These are phyloP conservation scores for Candida koratica DNA, from an alignment of 805 yeast genomes.

Conservation along the genomic window DNA sequence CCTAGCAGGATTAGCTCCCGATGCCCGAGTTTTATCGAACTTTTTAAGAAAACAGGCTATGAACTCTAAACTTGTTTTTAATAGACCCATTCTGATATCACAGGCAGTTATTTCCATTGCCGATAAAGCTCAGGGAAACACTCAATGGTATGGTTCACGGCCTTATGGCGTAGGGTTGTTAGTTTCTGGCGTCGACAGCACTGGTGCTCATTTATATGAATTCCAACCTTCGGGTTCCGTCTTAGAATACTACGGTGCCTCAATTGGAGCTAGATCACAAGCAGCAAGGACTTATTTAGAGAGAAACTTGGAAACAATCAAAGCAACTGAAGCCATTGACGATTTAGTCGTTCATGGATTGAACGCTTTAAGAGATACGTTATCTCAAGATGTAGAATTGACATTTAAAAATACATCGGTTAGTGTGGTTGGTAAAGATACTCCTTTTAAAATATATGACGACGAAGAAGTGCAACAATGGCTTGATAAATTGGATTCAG, in stretches of 20 bases:
- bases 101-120: constrained; percentile 84
- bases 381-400: constrained; percentile 91
- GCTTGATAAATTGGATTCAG: constrained; percentile 70
- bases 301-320: constrained; percentile 69
- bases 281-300: constrained; percentile 96
- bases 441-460: constrained; percentile 72
- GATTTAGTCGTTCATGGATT: constrained; percentile 82
- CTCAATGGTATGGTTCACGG: constrained; percentile 93
- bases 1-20: constrained; percentile 96
- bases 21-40: constrained; percentile 90
- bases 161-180: constrained; percentile 97
- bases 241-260: constrained; percentile 86
- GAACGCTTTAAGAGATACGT: constrained; percentile 87
- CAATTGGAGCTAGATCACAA: constrained; percentile 98
- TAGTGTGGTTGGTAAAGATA: constrained; percentile 85
- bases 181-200: constrained; percentile 85
- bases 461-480: constrained; percentile 83
- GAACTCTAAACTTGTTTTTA: constrained; percentile 77
- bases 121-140: constrained; percentile 94
- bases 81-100: constrained; percentile 78
- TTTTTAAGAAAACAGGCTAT: constrained; percentile 88
- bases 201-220: constrained; percentile 91
- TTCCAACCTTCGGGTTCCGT: constrained; percentile 95
- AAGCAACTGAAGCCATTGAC: constrained; percentile 56
- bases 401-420: constrained; percentile 80